These are phyloP conservation scores for Trichoderma virens DNA, from an alignment of 495 filamentous ascomycete genomes.

Conservation along the genomic window DNA sequence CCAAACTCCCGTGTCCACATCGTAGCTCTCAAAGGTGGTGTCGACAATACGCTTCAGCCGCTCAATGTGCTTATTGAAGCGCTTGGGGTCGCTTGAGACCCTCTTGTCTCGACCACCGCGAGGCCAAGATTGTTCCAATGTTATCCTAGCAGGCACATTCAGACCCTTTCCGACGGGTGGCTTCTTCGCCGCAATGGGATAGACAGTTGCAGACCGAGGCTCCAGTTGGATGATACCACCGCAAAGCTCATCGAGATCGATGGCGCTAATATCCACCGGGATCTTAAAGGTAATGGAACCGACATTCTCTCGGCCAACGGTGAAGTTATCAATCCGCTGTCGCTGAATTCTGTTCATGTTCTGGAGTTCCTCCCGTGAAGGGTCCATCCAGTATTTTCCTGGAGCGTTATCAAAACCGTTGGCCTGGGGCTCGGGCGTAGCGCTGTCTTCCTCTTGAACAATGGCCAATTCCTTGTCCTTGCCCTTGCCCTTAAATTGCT, in stretches of 20 bases:
- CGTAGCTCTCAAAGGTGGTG: conserved; percentile 74
- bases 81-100: conserved; percentile 26
- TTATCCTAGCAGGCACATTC: conserved; percentile 81
- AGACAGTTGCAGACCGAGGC: conserved; percentile 75
- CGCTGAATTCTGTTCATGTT: conserved; percentile 67
- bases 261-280: conserved; percentile 68
- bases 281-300: conserved; percentile 74
- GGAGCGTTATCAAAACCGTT: conserved; percentile 47
- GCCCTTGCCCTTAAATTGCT: conserved; percentile 61
- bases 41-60: conserved; percentile 67
- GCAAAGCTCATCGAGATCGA: conserved; percentile 64
- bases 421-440: conserved; percentile 21
- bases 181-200: conserved; percentile 66
- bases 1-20: conserved; percentile 74
- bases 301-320: conserved; percentile 70
- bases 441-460: conserved; percentile 62
- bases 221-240: conserved; percentile 65
- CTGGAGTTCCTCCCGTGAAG: conserved; percentile 59
- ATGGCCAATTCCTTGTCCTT: conserved; percentile 60
- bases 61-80: conserved; percentile 72
- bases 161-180: conserved; percentile 75
- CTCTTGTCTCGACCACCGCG: conserved; percentile 52
- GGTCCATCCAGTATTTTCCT: conserved; percentile 81
- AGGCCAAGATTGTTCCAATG: conserved; percentile 85
- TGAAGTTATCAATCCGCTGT: conserved; percentile 61